phyloP scores from a whole-genome alignment of 2,329 filamentous ascomycete species.

The Colletotrichum sp. region DNA sequence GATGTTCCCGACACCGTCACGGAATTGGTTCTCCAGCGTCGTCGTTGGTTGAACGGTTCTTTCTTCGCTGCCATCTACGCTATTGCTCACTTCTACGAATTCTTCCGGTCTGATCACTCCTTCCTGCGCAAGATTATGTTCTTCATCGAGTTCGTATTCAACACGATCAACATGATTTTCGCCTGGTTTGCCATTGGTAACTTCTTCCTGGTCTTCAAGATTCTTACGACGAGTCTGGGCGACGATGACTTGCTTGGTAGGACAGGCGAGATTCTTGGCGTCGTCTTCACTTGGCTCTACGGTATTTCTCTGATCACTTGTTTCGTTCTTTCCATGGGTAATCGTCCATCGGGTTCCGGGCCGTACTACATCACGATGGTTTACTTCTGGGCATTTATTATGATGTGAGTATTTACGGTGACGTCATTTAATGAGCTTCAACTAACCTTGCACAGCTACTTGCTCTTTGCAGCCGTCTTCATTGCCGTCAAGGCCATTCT shows the following conservation, averaged over 20 bases:
- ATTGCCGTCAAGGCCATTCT: slow-evolving; percentile 90
- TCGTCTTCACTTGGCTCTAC: slow-evolving; percentile 96
- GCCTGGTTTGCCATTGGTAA: slow-evolving; percentile 99
- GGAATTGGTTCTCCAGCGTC: slow-evolving; percentile 92
- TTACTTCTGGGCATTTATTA: slow-evolving; percentile 97
- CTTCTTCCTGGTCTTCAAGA: slow-evolving; percentile 99
- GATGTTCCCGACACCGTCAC: slow-evolving; percentile 95
- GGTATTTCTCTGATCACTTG: slow-evolving; percentile 90
- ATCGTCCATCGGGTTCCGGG: slow-evolving; percentile 92
- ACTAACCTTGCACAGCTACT: slow-evolving; percentile 62
- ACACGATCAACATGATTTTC: slow-evolving; percentile 96
- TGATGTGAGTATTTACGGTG: slow-evolving; percentile 67
- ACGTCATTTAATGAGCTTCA: neutral
- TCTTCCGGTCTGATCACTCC: slow-evolving; percentile 92
- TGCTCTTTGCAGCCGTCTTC: slow-evolving; percentile 94
- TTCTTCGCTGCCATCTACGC: slow-evolving; percentile 98
- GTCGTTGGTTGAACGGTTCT: slow-evolving; percentile 96
- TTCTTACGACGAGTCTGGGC: slow-evolving; percentile 87
- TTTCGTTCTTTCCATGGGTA: slow-evolving; percentile 93
- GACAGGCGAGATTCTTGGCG: slow-evolving; percentile 79
- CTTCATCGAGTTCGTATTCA: slow-evolving; percentile 91
- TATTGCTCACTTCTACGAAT: slow-evolving; percentile 92
- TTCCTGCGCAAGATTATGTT: slow-evolving; percentile 87
- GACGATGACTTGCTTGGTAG: slow-evolving; percentile 72
- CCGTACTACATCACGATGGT: slow-evolving; percentile 96